Percentiles rank a stretch among this genome's conserved stretches.
Conservation (phyloP, 495 filamentous ascomycete genomes). For the Coniosporium apollinis region DNA sequence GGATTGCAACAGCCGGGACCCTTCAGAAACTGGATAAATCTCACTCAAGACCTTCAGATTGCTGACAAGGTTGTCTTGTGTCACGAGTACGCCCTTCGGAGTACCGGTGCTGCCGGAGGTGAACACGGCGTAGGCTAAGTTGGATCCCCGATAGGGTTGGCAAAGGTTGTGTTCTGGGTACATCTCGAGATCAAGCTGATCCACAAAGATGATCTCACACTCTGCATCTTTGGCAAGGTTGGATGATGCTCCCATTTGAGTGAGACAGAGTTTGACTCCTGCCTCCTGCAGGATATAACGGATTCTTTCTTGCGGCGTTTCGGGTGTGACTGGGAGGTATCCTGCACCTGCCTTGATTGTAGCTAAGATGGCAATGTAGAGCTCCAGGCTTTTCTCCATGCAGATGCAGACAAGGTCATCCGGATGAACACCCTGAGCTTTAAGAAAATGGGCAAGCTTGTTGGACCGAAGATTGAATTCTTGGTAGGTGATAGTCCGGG, state of each 20-base stretch:
- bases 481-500: constrained; percentile 37
- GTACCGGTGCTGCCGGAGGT: constrained; percentile 49
- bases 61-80: constrained; percentile 47
- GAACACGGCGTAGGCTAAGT: constrained; percentile 37
- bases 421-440: constrained; percentile 24
- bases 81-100: constrained; percentile 56
- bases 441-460: constrained; percentile 41
- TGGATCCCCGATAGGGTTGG: not conserved
- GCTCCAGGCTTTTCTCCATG: constrained; percentile 49
- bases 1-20: constrained; percentile 46
- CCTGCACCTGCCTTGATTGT: constrained; percentile 55
- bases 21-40: constrained; percentile 36
- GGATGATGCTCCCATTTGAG: constrained; percentile 6
- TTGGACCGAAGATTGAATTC: constrained; percentile 47
- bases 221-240: not conserved
- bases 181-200: constrained; percentile 1
- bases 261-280: constrained; percentile 30
- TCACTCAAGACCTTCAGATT: constrained; percentile 43
- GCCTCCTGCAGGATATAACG: constrained; percentile 37
- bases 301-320: constrained; percentile 39
- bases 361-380: constrained; percentile 56
- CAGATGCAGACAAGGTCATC: constrained; percentile 46
- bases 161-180: no score
- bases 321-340: constrained; percentile 53
- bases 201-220: constrained; percentile 1